Base-by-base conservation (phyloP, 1,284 basidiomycete genomes). In the Naganishia sp. region DNA sequence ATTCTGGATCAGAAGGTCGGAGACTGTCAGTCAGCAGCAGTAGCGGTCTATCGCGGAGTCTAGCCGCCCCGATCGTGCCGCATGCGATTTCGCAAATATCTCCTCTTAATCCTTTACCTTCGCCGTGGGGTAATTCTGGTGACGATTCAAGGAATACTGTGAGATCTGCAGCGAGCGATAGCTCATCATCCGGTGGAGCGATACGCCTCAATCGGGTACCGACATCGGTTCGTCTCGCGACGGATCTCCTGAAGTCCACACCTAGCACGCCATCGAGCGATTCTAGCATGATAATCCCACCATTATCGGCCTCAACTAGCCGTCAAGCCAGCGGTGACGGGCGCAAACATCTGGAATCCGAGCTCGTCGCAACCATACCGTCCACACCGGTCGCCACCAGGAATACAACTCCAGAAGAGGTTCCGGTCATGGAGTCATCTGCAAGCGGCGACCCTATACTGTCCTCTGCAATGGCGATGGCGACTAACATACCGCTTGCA, bases 151-250 rank as follows among this genome's bases (percentile, higher is more conserved):
- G 69, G 2, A 63, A 43, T 15, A 55, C 72, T 7, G 71, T 71
- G 55, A 72, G 71, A 50, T 71, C 72, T 3, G 32, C 41, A 41
- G 67, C 73, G 6, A 72, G 67, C n/a, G 71, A 72, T 47, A 72
- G 69, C 46, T 72, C 73, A n/a, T 70, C 72, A 1, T 72, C 72
- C 10, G 68, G 78, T 3, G 78, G 80, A 32, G 80, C 81, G 6
- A 82, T 84, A 32, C 79, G 81, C 0, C 70, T 84, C n/a, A 83
- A 83, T 67, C 74, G 82, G 2, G 82, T 84, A 2, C 83, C 83
- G 0, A 83, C 82, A 0, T 80, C 81, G 9, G 82, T 84, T 2
- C 74, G 82, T n/a, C 68, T 83, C 45, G 83, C 83, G 0, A 79
- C 81, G 15, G 82, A 83, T 43, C 69, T 83, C 23, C 73, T 79